These are phyloP conservation scores for Aurifilum marmelostoma DNA, from an alignment of 2,329 filamentous ascomycete species.

Conservation along the genomic window DNA sequence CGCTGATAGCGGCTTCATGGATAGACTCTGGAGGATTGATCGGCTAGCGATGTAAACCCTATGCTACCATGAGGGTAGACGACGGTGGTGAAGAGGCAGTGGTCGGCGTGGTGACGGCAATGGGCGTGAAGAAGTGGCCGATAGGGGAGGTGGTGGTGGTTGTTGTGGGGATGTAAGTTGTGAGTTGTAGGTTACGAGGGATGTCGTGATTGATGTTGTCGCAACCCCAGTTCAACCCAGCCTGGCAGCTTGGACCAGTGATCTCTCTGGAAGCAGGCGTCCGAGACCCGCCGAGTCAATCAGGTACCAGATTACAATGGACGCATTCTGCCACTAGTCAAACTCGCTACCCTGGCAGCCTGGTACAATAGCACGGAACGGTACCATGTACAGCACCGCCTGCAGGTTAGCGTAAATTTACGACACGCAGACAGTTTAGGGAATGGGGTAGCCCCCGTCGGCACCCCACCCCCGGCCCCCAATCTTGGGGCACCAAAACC, in stretches of 20 bases:
- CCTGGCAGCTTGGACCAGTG: background rate
- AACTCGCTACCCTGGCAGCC: background rate
- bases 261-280: background rate
- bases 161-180: background rate
- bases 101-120: background rate
- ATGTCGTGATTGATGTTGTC: constrained; percentile 7
- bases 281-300: background rate
- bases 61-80: constrained; percentile 1
- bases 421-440: constrained; percentile 1
- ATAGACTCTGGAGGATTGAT: constrained; percentile 6
- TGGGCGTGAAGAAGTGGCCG: no score
- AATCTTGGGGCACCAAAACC: background rate
- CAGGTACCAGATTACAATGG: background rate
- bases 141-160: background rate
- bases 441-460: background rate
- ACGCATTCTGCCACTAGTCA: background rate
- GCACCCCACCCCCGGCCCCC: background rate
- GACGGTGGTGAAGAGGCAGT: background rate
- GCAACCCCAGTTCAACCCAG: background rate
- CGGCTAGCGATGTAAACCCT: constrained; percentile 6
- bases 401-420: background rate
- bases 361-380: background rate
- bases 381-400: background rate
- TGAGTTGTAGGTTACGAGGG: background rate
- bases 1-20: constrained; percentile 27